Conservation (phyloP, 2,329 filamentous ascomycete species). For the Diplodia mutila region DNA sequence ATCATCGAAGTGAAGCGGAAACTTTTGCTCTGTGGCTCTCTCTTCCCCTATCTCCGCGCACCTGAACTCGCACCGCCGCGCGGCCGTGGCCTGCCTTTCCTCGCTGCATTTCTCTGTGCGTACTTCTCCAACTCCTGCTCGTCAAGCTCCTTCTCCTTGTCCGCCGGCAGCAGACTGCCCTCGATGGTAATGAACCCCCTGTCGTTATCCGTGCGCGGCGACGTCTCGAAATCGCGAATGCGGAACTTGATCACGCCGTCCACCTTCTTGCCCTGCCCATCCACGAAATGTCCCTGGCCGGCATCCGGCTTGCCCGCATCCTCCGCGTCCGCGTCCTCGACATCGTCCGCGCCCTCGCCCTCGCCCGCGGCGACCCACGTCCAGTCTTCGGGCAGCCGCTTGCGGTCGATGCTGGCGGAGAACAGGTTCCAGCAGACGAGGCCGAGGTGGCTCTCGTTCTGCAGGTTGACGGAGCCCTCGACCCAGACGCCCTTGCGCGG, state of each 20-base stretch:
- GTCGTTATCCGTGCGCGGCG: conserved; percentile 64
- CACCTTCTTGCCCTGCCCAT: conserved; percentile 67
- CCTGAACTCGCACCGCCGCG: neutral
- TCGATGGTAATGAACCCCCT: conserved; percentile 84
- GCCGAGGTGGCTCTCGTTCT: conserved; percentile 86
- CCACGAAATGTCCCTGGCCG: conserved; percentile 73
- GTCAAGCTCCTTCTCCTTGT: conserved; percentile 61
- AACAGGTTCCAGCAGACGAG: conserved; percentile 90
- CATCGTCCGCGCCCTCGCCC: conserved; percentile 32
- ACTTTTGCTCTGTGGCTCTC: neutral
- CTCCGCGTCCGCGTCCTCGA: conserved; percentile 30
- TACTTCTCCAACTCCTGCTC: conserved; percentile 24
- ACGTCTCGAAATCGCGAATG: conserved; percentile 80
- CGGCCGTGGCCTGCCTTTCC: conserved; percentile 6
- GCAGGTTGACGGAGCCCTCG: conserved; percentile 80
- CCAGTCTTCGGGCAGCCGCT: conserved; percentile 77
- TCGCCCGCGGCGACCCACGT: conserved; percentile 72
- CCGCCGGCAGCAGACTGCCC: conserved; percentile 77
- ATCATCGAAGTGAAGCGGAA: neutral
- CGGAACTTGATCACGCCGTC: conserved; percentile 73
- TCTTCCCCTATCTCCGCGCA: neutral
- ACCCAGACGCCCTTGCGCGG: conserved; percentile 74
- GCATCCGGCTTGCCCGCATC: conserved; percentile 25
- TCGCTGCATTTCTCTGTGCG: conserved; percentile 13
- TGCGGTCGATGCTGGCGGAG: conserved; percentile 82